Conservation (phyloP, 2,329 filamentous ascomycete genomes). For the Graphilbum fragrans region DNA sequence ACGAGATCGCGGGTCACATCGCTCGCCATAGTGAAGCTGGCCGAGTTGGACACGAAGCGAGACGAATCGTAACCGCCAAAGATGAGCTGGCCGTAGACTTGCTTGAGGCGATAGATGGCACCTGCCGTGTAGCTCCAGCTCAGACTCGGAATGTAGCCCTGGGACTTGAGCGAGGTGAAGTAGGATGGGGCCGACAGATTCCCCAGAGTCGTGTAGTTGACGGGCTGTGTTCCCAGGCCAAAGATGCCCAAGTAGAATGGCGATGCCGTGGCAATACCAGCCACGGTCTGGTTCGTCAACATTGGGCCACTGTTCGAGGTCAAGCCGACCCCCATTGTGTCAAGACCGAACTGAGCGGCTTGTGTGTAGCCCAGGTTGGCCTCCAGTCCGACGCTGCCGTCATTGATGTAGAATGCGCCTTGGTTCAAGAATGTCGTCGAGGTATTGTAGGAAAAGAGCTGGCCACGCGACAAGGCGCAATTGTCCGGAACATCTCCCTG, state of each 20-base stretch:
- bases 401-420: slow-evolving; percentile 21
- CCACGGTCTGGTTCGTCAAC: slow-evolving; percentile 20
- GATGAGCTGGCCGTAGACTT: slow-evolving; percentile 24
- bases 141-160: slow-evolving; percentile 23
- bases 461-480: slow-evolving; percentile 23
- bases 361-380: slow-evolving; percentile 23
- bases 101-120: slow-evolving; percentile 24
- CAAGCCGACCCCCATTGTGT: slow-evolving; percentile 18
- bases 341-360: slow-evolving; percentile 16
- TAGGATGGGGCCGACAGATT: slow-evolving; percentile 23
- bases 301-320: slow-evolving; percentile 14
- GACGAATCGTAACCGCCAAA: slow-evolving; percentile 28
- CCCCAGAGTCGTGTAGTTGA: slow-evolving; percentile 23
- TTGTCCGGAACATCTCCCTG: slow-evolving; percentile 15
- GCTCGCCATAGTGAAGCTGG: slow-evolving; percentile 23
- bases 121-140: slow-evolving; percentile 31
- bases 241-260: slow-evolving; percentile 28
- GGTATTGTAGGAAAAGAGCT: slow-evolving; percentile 19
- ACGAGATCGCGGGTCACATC: slow-evolving; percentile 23
- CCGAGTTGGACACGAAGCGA: slow-evolving; percentile 23
- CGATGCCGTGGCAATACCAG: slow-evolving; percentile 18
- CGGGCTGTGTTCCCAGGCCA: slow-evolving; percentile 23
- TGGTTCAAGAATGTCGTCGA: slow-evolving; percentile 22
- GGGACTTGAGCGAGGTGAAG: slow-evolving; percentile 22
- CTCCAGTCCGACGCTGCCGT: slow-evolving; percentile 22